phyloP scores from a whole-genome alignment of 305 asterid species.

The Euphrasia arctica region DNA sequence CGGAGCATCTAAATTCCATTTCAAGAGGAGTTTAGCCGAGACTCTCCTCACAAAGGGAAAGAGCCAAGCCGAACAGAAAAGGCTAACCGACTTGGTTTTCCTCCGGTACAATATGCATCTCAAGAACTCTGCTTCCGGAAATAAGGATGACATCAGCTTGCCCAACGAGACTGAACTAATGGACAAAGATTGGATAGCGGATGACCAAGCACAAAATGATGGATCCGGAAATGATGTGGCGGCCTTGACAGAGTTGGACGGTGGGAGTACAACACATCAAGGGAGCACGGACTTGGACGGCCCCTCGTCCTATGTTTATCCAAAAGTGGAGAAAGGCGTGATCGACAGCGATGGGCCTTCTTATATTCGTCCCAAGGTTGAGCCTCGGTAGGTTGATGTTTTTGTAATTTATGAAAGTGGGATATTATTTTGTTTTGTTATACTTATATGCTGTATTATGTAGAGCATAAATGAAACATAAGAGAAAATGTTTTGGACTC shows the following conservation, averaged over 20 bases:
- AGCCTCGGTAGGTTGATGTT: neutral
- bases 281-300: neutral
- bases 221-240: conserved; percentile 5
- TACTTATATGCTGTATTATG: no score
- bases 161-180: conserved; percentile 22
- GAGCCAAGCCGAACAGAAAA: conserved; percentile 33
- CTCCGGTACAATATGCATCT: conserved; percentile 56
- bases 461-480: neutral
- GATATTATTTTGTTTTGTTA: neutral
- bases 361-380: neutral
- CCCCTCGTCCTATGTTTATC: neutral
- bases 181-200: conserved; percentile 39
- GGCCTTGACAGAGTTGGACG: conserved; percentile 29
- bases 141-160: neutral
- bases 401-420: neutral
- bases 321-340: conserved; percentile 1
- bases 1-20: conserved; percentile 48
- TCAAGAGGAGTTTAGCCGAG: conserved; percentile 47
- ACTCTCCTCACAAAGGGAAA: conserved; percentile 26
- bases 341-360: conserved; percentile 3
- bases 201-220: conserved; percentile 15
- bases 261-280: conserved; percentile 16
- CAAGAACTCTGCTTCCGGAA: conserved; percentile 29
- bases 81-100: conserved; percentile 35
- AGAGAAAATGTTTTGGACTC: no score